Conservation (phyloP, 768 basidiomycete genomes). For the Xerocomus potaroensis region DNA sequence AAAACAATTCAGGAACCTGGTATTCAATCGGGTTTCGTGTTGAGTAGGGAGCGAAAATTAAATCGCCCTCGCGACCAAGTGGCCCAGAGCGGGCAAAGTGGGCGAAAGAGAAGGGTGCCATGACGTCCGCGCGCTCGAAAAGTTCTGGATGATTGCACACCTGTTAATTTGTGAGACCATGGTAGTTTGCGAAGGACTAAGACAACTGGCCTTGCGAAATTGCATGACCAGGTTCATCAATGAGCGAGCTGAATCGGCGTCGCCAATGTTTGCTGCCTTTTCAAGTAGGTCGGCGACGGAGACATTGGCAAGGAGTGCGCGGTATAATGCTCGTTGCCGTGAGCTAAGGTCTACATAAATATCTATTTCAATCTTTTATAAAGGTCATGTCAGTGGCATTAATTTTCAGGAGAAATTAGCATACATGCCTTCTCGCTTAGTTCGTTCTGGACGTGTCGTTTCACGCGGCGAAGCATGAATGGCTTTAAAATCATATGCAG, state of each 20-base stretch:
- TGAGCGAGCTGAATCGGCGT: slow-evolving; percentile 87
- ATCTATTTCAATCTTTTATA: slow-evolving; percentile 88
- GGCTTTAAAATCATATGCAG: slow-evolving; percentile 99
- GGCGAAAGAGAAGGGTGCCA: slow-evolving; percentile 88
- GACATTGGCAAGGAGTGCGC: slow-evolving; percentile 85
- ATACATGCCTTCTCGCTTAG: slow-evolving; percentile 87
- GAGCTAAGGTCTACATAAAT: slow-evolving; percentile 92
- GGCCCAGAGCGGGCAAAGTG: slow-evolving; percentile 77
- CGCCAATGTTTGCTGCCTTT: slow-evolving; percentile 88
- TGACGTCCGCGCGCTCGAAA: slow-evolving; percentile 95
- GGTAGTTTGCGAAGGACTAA: neutral
- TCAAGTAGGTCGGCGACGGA: slow-evolving; percentile 92
- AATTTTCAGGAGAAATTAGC: slow-evolving; percentile 43
- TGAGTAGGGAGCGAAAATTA: slow-evolving; percentile 78
- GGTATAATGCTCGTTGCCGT: slow-evolving; percentile 86
- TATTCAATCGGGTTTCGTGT: slow-evolving; percentile 84
- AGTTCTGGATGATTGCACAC: slow-evolving; percentile 99
- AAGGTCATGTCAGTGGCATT: slow-evolving; percentile 80
- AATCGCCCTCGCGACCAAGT: slow-evolving; percentile 84
- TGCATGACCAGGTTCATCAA: slow-evolving; percentile 99
- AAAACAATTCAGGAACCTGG: slow-evolving; percentile 68
- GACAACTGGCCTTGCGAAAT: slow-evolving; percentile 78
- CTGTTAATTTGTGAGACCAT: slow-evolving; percentile 33
- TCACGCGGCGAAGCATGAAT: slow-evolving; percentile 97
- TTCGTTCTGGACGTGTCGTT: slow-evolving; percentile 99